A percentile compares a stretch with the other conserved stretches of the same genome.
Conservation (phyloP, 2,329 filamentous ascomycete species). For the Fusarium redolens region DNA sequence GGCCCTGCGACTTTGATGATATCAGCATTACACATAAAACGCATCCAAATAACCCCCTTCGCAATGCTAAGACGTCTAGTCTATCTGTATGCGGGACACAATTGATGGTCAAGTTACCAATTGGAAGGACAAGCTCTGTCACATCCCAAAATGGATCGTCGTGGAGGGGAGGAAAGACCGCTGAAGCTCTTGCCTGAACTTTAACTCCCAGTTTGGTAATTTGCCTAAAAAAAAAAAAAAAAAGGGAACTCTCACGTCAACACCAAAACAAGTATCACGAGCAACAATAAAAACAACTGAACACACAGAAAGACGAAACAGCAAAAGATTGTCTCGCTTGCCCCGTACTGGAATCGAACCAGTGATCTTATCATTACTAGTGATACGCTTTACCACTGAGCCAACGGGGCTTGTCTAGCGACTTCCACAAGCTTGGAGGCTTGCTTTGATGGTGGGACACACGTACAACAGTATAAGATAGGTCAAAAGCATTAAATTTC, state of each 20-base stretch:
- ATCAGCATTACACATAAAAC: background rate
- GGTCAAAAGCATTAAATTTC: too few species aligned
- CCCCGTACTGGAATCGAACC: constrained; percentile 51
- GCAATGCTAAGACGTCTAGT: background rate
- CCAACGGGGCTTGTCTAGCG: constrained; percentile 42
- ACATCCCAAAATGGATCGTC: background rate
- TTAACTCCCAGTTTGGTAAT: background rate
- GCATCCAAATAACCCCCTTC: too few species aligned
- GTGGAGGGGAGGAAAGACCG: background rate
- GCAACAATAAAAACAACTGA: background rate
- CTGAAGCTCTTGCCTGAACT: background rate
- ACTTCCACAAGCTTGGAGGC: background rate
- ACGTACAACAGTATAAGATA: background rate
- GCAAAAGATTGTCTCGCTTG: constrained; percentile 14
- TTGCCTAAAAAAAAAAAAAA: background rate
- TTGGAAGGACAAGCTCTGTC: background rate
- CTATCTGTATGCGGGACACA: background rate
- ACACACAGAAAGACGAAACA: background rate
- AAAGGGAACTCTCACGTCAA: background rate
- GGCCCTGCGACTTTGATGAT: background rate
- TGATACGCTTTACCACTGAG: constrained; percentile 53
- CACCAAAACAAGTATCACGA: background rate
- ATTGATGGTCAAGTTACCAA: background rate
- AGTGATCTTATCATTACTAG: constrained; percentile 53
- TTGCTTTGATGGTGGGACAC: accelerated